These are phyloP conservation scores for Salvia splendens DNA, from an alignment of 257 asterid genomes.

Conservation along the genomic window DNA sequence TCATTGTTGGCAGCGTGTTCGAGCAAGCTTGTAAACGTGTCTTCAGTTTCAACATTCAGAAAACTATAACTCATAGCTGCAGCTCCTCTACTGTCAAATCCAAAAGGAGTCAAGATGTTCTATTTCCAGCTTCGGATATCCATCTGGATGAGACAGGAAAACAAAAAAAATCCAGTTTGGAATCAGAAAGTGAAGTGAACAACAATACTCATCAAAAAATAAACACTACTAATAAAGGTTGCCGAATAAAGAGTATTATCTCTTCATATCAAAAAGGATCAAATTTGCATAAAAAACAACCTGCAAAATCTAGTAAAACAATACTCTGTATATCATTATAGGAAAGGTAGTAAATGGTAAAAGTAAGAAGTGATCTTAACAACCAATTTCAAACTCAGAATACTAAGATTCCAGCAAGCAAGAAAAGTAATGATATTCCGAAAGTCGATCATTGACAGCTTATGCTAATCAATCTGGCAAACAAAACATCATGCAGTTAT, in stretches of 20 bases:
- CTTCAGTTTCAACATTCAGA: constrained; percentile 55
- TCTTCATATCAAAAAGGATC: constrained; percentile 18
- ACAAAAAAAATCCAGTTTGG: constrained; percentile 34
- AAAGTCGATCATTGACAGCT: constrained; percentile 1
- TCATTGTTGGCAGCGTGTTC: constrained; percentile 85
- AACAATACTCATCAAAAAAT: neutral
- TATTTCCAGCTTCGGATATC: constrained; percentile 37
- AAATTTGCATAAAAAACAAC: constrained; percentile 26
- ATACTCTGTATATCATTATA: neutral
- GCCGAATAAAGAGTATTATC: constrained; percentile 10
- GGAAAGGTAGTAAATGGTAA: constrained; percentile 20
- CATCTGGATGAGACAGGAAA: constrained; percentile 34
- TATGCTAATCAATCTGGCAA: constrained; percentile 16
- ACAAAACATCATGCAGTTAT: constrained; percentile 20
- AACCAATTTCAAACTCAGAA: constrained; percentile 17
- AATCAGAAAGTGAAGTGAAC: constrained; percentile 15
- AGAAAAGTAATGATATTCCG: constrained; percentile 13
- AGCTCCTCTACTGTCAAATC: constrained; percentile 10
- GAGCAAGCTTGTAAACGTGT: constrained; percentile 57
- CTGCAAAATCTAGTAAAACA: constrained; percentile 17
- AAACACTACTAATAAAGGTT: neutral
- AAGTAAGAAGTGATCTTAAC: constrained; percentile 12
- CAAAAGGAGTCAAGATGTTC: constrained; percentile 24
- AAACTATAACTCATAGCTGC: constrained; percentile 44
- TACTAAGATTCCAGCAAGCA: constrained; percentile 2